Evolutionary conservation across 208 protist species (phyloP).

Genomic region (Crithidia acanthocephali): DNA sequence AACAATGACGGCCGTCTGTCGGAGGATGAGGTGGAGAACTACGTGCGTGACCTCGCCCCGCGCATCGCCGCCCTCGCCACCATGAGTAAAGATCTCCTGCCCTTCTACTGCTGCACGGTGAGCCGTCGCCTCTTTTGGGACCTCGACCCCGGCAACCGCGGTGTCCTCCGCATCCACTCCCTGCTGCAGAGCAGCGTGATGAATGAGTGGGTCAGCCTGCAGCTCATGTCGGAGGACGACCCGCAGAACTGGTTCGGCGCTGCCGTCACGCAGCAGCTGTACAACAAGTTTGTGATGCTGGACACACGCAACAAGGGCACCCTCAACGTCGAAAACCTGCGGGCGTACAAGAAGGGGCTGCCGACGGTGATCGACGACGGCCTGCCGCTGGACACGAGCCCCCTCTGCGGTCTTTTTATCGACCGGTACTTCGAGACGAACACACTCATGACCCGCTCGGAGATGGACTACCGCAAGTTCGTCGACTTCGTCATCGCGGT

Average conservation of each 20-base stretch:
- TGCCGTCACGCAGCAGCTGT: constrained; percentile 75
- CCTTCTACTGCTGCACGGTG: constrained; percentile 92
- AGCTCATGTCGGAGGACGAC: constrained; percentile 79
- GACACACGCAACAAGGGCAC: constrained; percentile 86
- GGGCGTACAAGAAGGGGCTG: constrained; percentile 86
- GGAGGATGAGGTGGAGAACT: constrained; percentile 90
- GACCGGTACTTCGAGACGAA: constrained; percentile 92
- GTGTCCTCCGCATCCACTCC: constrained; percentile 79
- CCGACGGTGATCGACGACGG: constrained; percentile 87
- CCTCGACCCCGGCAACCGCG: constrained; percentile 76
- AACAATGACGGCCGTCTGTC: constrained; percentile 89
- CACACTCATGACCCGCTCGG: constrained; percentile 80
- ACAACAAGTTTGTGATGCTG: constrained; percentile 88
- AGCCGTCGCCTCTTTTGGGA: constrained; percentile 92
- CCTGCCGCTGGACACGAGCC: constrained; percentile 68
- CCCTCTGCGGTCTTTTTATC: constrained; percentile 86
- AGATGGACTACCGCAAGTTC: constrained; percentile 94
- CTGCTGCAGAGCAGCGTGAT: constrained; percentile 82
- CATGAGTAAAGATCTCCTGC: constrained; percentile 60
- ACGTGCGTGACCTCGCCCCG: constrained; percentile 78
- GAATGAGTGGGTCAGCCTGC: constrained; percentile 89
- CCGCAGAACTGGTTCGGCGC: constrained; percentile 85
- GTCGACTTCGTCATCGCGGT: constrained; percentile 94
- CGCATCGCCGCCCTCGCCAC: constrained; percentile 68
- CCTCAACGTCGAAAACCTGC: constrained; percentile 79